These are phyloP conservation scores for Arthroderma sp. DNA, from an alignment of 2,329 filamentous ascomycete species.

Conservation along the genomic window DNA sequence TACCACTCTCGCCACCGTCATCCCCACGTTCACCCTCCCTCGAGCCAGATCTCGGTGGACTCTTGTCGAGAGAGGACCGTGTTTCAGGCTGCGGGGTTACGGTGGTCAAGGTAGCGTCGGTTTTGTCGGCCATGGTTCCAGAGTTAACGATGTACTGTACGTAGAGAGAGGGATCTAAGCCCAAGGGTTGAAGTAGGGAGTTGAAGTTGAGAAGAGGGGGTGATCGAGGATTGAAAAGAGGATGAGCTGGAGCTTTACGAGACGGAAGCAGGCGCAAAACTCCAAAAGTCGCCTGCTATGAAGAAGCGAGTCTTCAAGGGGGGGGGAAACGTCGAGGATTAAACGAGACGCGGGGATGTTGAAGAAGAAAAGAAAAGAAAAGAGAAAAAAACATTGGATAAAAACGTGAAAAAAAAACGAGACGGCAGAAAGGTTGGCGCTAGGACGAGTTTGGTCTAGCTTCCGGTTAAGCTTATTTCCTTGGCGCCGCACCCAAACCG, in stretches of 20 bases:
- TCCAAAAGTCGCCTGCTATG: slow-evolving; percentile 40
- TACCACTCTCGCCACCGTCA: not conserved
- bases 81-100: not conserved
- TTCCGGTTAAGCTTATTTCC: too few species aligned
- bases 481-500: too few species aligned
- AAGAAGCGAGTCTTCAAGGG: slow-evolving; percentile 2
- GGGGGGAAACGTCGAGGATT: slow-evolving; percentile 7
- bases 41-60: too few species aligned
- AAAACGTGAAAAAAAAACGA: not conserved
- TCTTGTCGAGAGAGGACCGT: not conserved
- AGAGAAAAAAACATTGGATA: not conserved
- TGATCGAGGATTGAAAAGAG: not conserved
- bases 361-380: slow-evolving; percentile 1
- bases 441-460: too few species aligned
- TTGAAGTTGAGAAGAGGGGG: not conserved
- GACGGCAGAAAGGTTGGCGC: not conserved
- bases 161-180: not conserved
- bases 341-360: slow-evolving; percentile 5
- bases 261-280: slow-evolving; percentile 42
- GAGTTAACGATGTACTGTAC: not conserved
- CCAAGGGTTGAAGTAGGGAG: not conserved
- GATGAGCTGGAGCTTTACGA: slow-evolving; percentile 34
- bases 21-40: not conserved
- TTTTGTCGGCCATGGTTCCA: not conserved
- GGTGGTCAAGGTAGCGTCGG: not conserved